A percentile compares a stretch with the other conserved stretches of the same genome.
These are phyloP conservation scores for Lasiodiplodia sp. DNA, from an alignment of 2,329 filamentous ascomycete species.

Conservation along the genomic window DNA sequence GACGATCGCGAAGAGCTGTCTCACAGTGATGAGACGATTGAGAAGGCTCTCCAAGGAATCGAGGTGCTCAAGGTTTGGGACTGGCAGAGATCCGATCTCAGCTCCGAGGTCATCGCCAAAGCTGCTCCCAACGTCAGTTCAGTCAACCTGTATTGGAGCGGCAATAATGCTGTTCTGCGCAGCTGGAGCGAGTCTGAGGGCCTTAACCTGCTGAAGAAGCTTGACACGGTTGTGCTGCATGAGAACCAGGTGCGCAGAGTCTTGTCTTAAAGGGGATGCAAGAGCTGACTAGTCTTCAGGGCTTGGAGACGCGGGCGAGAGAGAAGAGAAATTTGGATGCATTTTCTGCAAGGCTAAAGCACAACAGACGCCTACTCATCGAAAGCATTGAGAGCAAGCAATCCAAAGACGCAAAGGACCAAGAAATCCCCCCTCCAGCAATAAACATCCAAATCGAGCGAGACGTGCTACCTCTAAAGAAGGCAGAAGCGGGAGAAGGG, in stretches of 20 bases:
- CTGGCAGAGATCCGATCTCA: neutral
- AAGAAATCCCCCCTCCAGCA: neutral
- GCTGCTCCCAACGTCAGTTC: neutral
- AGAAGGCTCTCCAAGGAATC: neutral
- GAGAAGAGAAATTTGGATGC: neutral
- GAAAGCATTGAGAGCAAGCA: neutral
- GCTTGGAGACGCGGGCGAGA: neutral
- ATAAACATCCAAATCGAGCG: neutral
- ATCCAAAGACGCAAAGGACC: no score
- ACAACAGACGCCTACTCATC: conserved; percentile 1
- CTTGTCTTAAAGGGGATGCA: neutral
- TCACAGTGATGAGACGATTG: neutral
- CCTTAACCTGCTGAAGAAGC: neutral
- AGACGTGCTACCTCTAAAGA: neutral
- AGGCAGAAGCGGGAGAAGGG: neutral
- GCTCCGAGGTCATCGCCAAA: neutral
- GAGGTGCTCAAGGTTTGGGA: neutral
- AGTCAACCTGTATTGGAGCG: neutral
- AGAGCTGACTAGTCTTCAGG: neutral
- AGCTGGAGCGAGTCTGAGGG: neutral
- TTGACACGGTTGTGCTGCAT: neutral
- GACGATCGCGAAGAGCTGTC: neutral
- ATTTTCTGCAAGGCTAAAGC: neutral
- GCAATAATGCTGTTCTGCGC: neutral
- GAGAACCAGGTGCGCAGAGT: neutral